Evolutionary conservation across 1,139 yeast genomes (phyloP), one percentile per base, ranked within the genome.

Genomic region (Pichia cactophila): DNA sequence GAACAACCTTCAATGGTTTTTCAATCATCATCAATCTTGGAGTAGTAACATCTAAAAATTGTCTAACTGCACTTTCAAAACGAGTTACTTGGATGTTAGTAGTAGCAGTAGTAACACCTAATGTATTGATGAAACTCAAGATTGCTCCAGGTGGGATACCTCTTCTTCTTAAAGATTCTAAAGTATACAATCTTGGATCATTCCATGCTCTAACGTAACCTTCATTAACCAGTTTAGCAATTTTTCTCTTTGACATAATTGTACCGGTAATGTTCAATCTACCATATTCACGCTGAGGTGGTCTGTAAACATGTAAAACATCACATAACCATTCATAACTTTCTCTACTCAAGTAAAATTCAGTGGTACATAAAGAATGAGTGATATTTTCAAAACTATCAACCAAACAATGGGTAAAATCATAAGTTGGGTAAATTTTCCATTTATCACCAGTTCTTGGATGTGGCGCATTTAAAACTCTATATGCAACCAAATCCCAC

Each of bases 121-220:
- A 77, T 44, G 96, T 94, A 65, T 90, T 88, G 62, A 94, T 86
- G 67, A 94, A 94, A 40, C 89, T 79, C 61, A 94, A 75, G 64
- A 94, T 87, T 28, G 97, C 97, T 37, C 97, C 97, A n/a, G 99
- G 98, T 56, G 99, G 98, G 9, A 94, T 83, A 71, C 99, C 99
- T 67, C 99, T 86, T 69, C 99, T 86, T 65, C 88, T 85, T 53
- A 94, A 82, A 43, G 95, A 96, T 61, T 89, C 98, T 58, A 94
- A 77, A 9, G 99, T 94, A 68, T 82, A 92, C 63, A 94, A 75
- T 64, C 99, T 80, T 59, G 99, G 99, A 69, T 94, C 99, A 69
- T 94, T 95, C 98, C 99, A 94, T 42, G 88, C 97, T 67, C 96
- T 81, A 35, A 94, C 99, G 60, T 77, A 72, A 6, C 77, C 73